phyloP scores from a whole-genome alignment of 148 eudicot genomes.

The Rhododendron simsii region DNA sequence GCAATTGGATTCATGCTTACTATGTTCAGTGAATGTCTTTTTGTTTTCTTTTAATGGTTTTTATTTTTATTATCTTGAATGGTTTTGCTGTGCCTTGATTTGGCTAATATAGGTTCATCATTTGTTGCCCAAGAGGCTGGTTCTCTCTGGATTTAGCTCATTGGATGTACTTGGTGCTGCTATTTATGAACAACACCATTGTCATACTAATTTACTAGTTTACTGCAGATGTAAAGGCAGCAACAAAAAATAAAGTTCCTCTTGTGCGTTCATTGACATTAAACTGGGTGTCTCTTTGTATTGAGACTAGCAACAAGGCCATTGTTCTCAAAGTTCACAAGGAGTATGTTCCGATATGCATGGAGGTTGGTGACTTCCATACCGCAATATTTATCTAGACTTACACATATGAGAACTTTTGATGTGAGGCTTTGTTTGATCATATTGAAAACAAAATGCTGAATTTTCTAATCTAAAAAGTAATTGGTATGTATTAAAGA shows the following conservation, averaged over 20 bases:
- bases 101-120: background rate
- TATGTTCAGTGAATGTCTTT: background rate
- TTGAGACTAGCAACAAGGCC: constrained; percentile 85
- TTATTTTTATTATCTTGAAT: background rate
- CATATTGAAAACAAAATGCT: background rate
- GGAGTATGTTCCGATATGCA: constrained; percentile 92
- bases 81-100: background rate
- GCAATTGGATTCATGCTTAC: background rate
- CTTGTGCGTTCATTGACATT: constrained; percentile 86
- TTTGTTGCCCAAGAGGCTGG: background rate
- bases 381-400: background rate
- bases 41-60: background rate
- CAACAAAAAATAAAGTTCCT: constrained; percentile 93
- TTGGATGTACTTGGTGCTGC: background rate
- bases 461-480: background rate
- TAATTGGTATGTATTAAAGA: background rate
- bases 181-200: background rate
- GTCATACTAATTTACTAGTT: background rate
- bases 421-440: background rate
- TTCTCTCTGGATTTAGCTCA: background rate
- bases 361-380: constrained; percentile 71
- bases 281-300: constrained; percentile 87
- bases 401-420: background rate
- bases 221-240: constrained; percentile 72
- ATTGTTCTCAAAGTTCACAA: constrained; percentile 81